These are phyloP conservation scores for Camellia sinensis DNA, from an alignment of 148 eudicot genomes.

Conservation along the genomic window DNA sequence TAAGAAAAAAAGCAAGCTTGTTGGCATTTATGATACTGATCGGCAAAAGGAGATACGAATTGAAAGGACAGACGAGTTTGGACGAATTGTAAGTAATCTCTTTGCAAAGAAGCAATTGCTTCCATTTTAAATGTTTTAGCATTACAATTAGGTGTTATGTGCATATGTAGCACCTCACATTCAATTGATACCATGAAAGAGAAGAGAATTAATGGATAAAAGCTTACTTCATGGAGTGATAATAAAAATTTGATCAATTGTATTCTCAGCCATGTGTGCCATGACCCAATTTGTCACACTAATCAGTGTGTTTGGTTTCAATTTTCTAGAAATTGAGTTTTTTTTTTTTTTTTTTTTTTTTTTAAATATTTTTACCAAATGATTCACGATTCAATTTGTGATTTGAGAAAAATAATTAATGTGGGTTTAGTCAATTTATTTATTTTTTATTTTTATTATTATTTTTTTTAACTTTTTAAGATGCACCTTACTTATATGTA, in stretches of 20 bases:
- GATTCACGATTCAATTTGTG: no score
- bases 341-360: no score
- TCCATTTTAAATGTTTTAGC: background rate
- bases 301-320: no score
- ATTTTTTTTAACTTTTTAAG: no score
- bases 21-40: constrained; percentile 65
- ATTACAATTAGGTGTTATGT: background rate
- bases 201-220: background rate
- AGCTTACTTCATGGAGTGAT: background rate
- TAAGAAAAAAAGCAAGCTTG: constrained; percentile 94
- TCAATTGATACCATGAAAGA: background rate
- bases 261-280: background rate
- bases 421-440: no score
- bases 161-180: background rate
- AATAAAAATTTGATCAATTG: background rate
- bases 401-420: no score
- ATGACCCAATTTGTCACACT: background rate
- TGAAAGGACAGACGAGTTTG: constrained; percentile 92
- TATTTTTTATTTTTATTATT: no score
- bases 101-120: constrained; percentile 2
- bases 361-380: no score
- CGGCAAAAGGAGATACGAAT: constrained; percentile 69
- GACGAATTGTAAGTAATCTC: constrained; percentile 76
- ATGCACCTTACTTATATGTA: no score
- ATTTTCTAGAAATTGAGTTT: no score